Conservation (phyloP, 2,329 filamentous ascomycete species). For the Bipolaris gigantea region DNA sequence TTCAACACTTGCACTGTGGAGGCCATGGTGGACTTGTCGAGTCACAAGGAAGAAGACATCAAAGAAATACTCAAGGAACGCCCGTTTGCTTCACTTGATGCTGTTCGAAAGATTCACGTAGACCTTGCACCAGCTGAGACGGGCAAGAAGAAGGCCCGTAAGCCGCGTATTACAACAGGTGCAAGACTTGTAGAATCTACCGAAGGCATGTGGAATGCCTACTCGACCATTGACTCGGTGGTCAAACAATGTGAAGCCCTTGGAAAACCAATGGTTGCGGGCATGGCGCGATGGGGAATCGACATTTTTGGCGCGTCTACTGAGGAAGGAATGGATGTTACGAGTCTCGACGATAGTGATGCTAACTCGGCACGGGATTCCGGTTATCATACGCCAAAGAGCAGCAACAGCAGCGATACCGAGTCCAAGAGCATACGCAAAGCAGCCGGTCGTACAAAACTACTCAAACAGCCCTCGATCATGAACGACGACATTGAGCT, state of each 20-base stretch:
- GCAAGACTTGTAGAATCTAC: conserved; percentile 69
- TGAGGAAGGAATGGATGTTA: conserved; percentile 63
- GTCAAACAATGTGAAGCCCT: conserved; percentile 75
- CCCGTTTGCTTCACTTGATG: conserved; percentile 69
- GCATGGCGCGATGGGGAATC: conserved; percentile 70
- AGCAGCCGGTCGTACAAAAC: conserved; percentile 40
- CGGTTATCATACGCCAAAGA: conserved; percentile 65
- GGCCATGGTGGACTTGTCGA: conserved; percentile 81
- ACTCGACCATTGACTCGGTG: conserved; percentile 80
- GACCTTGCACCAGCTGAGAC: conserved; percentile 33
- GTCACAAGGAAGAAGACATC: conserved; percentile 69
- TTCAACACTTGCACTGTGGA: conserved; percentile 78
- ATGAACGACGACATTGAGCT: conserved; percentile 77
- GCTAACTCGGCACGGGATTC: conserved; percentile 59
- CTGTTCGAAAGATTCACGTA: conserved; percentile 65
- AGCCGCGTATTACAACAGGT: conserved; percentile 58
- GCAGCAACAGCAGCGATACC: conserved; percentile 46
- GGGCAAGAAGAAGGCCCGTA: conserved; percentile 39
- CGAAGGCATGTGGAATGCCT: conserved; percentile 74
- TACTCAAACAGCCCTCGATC: conserved; percentile 69
- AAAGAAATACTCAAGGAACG: conserved; percentile 70
- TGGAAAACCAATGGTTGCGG: conserved; percentile 65
- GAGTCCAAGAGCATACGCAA: conserved; percentile 51
- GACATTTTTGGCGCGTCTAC: conserved; percentile 64
- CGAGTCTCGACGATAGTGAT: conserved; percentile 54